Base-by-base conservation (phyloP, 352 stramenopile species). In the Pythium phragmiticola region DNA sequence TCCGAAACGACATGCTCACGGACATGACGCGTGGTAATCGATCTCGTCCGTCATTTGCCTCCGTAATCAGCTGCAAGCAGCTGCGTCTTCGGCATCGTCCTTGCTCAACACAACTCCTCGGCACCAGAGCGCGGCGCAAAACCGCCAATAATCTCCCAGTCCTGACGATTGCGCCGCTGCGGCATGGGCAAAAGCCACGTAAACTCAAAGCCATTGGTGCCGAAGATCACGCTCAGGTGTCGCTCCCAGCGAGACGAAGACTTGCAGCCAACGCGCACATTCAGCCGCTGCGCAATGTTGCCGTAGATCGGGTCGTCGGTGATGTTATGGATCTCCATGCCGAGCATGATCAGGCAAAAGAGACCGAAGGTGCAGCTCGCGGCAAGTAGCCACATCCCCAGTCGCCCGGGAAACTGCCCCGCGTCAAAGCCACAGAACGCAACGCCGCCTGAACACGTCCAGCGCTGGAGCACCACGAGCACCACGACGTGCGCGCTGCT, bases 261-360 rank as follows among this genome's bases (percentile, higher is more conserved):
- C 66, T 88, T 90, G 73, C 76, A 83, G 13, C 77, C 74, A 13
- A 67, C 75, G 19, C 82, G 78, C 21, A 74, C 73, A 19, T 80
- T 69, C 16, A 92, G 64, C 46, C 78, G 74, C 51, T 85, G 66
- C 5, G 80, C 73, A 58, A 92, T 89, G 39, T 46, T 58, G 14
- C 57, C 43, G 46, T 68, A 74, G 42, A 68, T 72, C 12, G 86
- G 66, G 54, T 88, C 78, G 37, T 88, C 73, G 30, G 76, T 70
- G 59, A 92, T 89, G 64, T 78, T 88, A 63, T 80, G 88, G 57
- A 93, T 57, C 66, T 95, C 87, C 84, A 95, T 91, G 33, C 34
- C 67, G 19, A 92, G 65, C 84, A 95, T 92, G 45, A 89, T 65
- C 50, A 72, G 72, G 62, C 81, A 92, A 48, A 95, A 92, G 7